Conservation (phyloP, 176 grass and related monocot species). For the Calamus simplicifolius region DNA sequence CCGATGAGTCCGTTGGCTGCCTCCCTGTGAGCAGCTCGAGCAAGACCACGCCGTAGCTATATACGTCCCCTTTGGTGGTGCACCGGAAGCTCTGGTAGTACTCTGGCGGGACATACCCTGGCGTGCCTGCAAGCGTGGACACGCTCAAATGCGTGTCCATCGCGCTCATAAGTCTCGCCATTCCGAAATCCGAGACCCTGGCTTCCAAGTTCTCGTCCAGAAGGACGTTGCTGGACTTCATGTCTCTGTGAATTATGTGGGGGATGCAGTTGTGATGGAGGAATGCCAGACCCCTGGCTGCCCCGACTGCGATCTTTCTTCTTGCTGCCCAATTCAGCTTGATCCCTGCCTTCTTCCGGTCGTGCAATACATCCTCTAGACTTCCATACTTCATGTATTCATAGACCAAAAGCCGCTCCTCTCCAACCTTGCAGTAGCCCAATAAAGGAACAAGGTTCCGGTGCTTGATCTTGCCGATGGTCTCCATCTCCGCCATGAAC, state of each 20-base stretch:
- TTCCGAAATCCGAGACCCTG: slow-evolving; percentile 92
- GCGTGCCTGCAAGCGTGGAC: slow-evolving; percentile 88
- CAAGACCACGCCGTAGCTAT: slow-evolving; percentile 89
- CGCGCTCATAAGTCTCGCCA: slow-evolving; percentile 71
- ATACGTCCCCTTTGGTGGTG: slow-evolving; percentile 88
- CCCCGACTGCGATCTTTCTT: slow-evolving; percentile 69
- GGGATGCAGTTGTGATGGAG: slow-evolving; percentile 96
- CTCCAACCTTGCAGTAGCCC: slow-evolving; percentile 84
- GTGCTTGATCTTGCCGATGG: slow-evolving; percentile 92
- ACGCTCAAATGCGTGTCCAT: slow-evolving; percentile 89
- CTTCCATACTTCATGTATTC: slow-evolving; percentile 92
- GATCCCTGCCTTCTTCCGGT: slow-evolving; percentile 49
- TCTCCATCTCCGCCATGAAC: slow-evolving; percentile 98
- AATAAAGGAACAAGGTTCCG: slow-evolving; percentile 87
- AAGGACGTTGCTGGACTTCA: slow-evolving; percentile 97
- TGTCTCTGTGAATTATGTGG: slow-evolving; percentile 91
- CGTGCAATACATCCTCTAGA: slow-evolving; percentile 80
- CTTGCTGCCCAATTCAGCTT: slow-evolving; percentile 65
- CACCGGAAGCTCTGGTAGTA: slow-evolving; percentile 97
- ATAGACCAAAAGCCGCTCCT: slow-evolving; percentile 81
- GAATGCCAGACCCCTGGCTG: slow-evolving; percentile 77
- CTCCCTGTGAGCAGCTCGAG: slow-evolving; percentile 86
- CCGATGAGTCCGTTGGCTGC: slow-evolving; percentile 54
- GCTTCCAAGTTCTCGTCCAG: slow-evolving; percentile 82
- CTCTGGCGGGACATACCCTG: slow-evolving; percentile 92